These are phyloP conservation scores for Penicillium sumatraense DNA, from an alignment of 2,329 filamentous ascomycete species.

Conservation along the genomic window DNA sequence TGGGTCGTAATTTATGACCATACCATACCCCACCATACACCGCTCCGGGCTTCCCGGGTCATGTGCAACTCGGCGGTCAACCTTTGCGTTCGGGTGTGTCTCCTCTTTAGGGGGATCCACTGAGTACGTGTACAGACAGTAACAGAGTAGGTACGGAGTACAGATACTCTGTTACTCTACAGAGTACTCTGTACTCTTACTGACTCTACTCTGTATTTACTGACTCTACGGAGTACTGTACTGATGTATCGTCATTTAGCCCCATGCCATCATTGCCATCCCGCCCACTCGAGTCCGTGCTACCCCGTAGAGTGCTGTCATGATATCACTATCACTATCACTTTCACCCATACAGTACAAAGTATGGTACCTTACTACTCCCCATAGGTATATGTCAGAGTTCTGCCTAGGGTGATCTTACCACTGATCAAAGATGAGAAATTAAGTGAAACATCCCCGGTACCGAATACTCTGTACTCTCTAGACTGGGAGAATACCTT, in stretches of 20 bases:
- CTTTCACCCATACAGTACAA: no score
- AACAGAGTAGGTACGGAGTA: no score
- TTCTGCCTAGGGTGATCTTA: no score
- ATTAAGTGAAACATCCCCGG: no score
- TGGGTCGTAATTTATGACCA: background rate
- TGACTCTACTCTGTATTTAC: background rate
- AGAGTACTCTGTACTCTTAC: background rate
- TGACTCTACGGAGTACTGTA: background rate
- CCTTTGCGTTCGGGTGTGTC: slow-evolving; percentile 15
- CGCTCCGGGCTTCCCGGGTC: slow-evolving; percentile 18
- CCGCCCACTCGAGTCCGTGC: no score
- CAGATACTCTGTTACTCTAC: no score
- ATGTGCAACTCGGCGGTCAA: background rate
- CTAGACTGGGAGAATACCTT: no score
- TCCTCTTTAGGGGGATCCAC: slow-evolving; percentile 18
- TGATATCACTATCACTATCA: background rate
- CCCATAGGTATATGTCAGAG: no score
- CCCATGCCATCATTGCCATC: background rate
- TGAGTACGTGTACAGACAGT: no score
- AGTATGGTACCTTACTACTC: no score
- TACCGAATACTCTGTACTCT: no score
- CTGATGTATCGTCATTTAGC: background rate
- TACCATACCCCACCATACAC: slow-evolving; percentile 4
- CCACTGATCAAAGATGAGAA: no score
- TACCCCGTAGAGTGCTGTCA: background rate